These are phyloP conservation scores for Cercospora nicotianae DNA, from an alignment of 2,329 filamentous ascomycete genomes.

Conservation along the genomic window DNA sequence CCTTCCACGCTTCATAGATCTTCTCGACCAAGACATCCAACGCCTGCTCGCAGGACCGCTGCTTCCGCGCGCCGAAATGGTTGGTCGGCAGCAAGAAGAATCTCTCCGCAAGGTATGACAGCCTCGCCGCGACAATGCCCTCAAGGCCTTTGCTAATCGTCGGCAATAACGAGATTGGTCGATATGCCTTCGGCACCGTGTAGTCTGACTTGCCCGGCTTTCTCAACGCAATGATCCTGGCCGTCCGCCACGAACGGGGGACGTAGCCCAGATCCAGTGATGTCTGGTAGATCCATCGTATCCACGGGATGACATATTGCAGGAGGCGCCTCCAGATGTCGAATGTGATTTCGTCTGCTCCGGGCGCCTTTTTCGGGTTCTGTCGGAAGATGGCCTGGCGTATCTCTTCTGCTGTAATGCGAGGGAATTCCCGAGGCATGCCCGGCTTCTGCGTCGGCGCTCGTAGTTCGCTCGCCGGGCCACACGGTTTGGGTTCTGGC, in stretches of 20 bases:
- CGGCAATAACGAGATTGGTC: constrained; percentile 34
- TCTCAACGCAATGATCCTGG: background rate
- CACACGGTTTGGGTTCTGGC: background rate
- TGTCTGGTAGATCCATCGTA: background rate
- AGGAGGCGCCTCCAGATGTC: background rate
- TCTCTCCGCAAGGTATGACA: constrained; percentile 26
- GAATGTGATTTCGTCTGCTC: background rate
- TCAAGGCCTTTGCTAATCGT: constrained; percentile 39
- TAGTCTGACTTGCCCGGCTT: constrained; percentile 25
- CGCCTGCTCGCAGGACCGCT: constrained; percentile 32
- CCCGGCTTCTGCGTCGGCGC: background rate
- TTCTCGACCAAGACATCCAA: constrained; percentile 33
- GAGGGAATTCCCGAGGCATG: background rate
- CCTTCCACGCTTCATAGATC: background rate
- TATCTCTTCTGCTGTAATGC: background rate
- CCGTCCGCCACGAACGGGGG: background rate
- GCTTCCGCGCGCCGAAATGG: constrained; percentile 35
- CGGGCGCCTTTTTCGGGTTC: background rate
- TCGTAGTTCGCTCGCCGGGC: background rate
- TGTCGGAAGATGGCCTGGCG: background rate
- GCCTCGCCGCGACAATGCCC: constrained; percentile 27
- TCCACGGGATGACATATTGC: background rate
- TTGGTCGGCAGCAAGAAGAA: constrained; percentile 27
- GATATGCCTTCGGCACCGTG: constrained; percentile 32
- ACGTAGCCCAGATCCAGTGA: constrained; percentile 2